phyloP scores from a whole-genome alignment of 2,329 filamentous ascomycete species.

The Botrytis fabae region DNA sequence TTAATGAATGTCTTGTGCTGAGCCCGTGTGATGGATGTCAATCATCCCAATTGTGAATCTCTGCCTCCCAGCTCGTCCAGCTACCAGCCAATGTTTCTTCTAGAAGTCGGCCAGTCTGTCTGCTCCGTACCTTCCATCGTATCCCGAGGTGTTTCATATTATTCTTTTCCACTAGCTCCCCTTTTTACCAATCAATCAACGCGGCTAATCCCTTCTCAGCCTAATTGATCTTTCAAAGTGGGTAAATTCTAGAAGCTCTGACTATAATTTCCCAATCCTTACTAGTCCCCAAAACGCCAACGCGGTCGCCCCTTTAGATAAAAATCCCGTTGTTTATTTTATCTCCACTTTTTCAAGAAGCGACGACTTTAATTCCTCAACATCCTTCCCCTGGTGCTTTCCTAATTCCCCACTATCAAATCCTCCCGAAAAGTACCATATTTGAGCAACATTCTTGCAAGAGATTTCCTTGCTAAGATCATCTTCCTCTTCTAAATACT shows the following conservation, averaged over 20 bases:
- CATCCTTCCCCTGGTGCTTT: conserved; percentile 21
- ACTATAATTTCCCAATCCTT: conserved; percentile 18
- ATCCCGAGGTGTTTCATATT: conserved; percentile 6
- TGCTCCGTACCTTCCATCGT: background rate
- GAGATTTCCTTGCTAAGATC: conserved; percentile 23
- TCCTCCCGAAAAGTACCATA: conserved; percentile 26
- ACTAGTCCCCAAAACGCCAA: conserved; percentile 1
- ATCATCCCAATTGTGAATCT: background rate
- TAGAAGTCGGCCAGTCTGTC: conserved; percentile 1
- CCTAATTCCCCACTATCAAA: conserved; percentile 32
- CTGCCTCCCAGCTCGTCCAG: background rate
- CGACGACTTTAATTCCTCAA: conserved; percentile 26
- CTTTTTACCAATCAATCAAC: background rate
- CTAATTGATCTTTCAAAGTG: background rate
- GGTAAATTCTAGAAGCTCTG: conserved; percentile 12
- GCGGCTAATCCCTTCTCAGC: background rate
- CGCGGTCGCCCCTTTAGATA: conserved; percentile 21
- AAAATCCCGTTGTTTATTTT: conserved; percentile 22
- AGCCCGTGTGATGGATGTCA: background rate
- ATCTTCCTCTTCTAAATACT: conserved; percentile 21
- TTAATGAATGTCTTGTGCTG: background rate
- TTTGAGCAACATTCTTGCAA: conserved; percentile 25
- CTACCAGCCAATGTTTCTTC: background rate
- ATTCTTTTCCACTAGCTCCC: background rate
- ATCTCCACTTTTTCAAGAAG: conserved; percentile 19